Evolutionary conservation across 2,329 filamentous ascomycete genomes (phyloP), one percentile per base, ranked within the genome.

Genomic region (Lecanoromycetidae sp.): DNA sequence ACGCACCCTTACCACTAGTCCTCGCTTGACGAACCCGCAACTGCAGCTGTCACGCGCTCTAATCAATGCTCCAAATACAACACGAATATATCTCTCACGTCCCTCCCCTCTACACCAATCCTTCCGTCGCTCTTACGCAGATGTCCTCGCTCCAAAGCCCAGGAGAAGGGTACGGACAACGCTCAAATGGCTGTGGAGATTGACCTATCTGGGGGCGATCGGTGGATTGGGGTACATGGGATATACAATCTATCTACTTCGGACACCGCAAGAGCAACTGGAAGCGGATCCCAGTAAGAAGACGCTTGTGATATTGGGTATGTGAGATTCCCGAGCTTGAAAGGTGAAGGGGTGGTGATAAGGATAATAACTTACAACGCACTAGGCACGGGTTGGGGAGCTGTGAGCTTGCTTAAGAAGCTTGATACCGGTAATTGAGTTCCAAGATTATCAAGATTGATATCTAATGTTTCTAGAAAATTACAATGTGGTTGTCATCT

Each of bases 401-500:
- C 90, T 35, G 87, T 98, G 60, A 93, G 90, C 52, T 80, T 98
- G 52, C 79, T 98, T 56, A 98, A 98, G 79, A 95, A 94, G 66
- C 84, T 98, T 67, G 88, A 98, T 63, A 41, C 17, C 8, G 22
- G 13, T 12, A n/a, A 6, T 5, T 15, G 3, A 37, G 6, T 13
- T 32, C 20, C n/a, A 13, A 5, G 12, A 41, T 12, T 1, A 17
- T 25, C 35, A 15, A n/a, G n/a, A 46, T 39, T 27, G 20, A 23
- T 15, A 22, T 27, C 6, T n/a, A 3, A 27, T 23, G 27, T 22
- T 25, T 19, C 95, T 90, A 52, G 85, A 94, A 67, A 94, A 96
- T 76, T 98, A 96, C 79, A 96, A 98, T 66, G 90, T 96, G 66
- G 69, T 96, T 63, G 87, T 98, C 65, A 86, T 98, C 66, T 96